Percentiles rank a stretch among this genome's conserved stretches.
These are phyloP conservation scores for Carallia pectinifolia DNA, from an alignment of 345 rosid species.

Conservation along the genomic window DNA sequence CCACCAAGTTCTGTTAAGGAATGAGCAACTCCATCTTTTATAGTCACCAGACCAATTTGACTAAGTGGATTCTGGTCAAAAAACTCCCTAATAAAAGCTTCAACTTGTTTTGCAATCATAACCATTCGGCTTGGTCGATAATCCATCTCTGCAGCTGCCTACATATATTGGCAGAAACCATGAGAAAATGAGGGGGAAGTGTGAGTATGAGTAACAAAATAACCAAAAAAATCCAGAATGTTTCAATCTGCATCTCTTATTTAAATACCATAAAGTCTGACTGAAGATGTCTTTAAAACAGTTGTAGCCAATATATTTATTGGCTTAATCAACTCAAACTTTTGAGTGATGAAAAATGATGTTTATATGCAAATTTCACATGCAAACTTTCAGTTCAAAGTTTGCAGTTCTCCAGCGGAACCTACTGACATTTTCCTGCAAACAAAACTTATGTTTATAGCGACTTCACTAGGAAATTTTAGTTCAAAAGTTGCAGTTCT, in stretches of 20 bases:
- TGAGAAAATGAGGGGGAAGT: not conserved
- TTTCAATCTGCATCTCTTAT: not conserved
- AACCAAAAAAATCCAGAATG: not conserved
- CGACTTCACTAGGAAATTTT: too few relatives aligned
- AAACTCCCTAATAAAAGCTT: constrained; percentile 85
- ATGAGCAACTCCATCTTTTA: constrained; percentile 82
- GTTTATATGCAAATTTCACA: too few relatives aligned
- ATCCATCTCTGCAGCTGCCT: constrained; percentile 89
- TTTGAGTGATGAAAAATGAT: too few relatives aligned
- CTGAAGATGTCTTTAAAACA: too few relatives aligned
- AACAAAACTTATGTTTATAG: too few relatives aligned
- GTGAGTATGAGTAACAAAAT: not conserved
- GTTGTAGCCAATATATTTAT: too few relatives aligned
- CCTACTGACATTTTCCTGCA: too few relatives aligned
- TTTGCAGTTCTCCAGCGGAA: too few relatives aligned
- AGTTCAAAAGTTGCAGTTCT: not conserved
- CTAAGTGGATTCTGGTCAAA: constrained; percentile 91
- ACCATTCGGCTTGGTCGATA: constrained; percentile 74
- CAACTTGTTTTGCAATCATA: constrained; percentile 68
- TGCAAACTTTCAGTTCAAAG: too few relatives aligned
- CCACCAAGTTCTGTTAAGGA: constrained; percentile 90
- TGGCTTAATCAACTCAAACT: too few relatives aligned
- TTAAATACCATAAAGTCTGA: too few relatives aligned
- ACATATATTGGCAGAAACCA: constrained; percentile 15
- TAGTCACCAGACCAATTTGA: constrained; percentile 68